Conservation (phyloP, 2,329 filamentous ascomycete species). For the Scopulariopsis brevicaulis region DNA sequence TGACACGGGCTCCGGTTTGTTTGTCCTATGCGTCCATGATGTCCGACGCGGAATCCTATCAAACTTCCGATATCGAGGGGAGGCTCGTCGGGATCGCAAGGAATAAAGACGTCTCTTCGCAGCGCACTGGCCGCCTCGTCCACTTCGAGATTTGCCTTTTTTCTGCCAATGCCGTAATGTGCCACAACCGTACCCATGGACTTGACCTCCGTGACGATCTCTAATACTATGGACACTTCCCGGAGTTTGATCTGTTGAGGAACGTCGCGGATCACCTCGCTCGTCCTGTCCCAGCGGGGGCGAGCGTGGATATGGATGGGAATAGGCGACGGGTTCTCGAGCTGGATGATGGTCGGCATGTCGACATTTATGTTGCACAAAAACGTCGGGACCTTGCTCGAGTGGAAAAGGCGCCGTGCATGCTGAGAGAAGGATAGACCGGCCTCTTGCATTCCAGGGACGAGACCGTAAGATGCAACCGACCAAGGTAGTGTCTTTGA, state of each 20-base stretch:
- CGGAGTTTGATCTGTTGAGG: not conserved
- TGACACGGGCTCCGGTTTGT: not conserved
- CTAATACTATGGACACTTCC: not conserved
- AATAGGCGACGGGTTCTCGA: not conserved
- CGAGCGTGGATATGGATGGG: not conserved
- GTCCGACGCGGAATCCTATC: no score
- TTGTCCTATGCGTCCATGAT: not conserved
- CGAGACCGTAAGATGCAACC: not conserved
- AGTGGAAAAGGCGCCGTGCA: not conserved
- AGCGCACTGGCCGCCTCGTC: not conserved
- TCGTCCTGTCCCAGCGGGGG: not conserved
- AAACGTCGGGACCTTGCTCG: not conserved
- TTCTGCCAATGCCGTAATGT: not conserved
- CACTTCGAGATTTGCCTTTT: not conserved
- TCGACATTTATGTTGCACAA: not conserved
- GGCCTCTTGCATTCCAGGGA: not conserved
- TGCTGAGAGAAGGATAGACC: not conserved
- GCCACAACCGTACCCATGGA: not conserved
- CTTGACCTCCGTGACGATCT: not conserved
- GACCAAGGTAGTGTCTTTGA: not conserved
- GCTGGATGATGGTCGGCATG: not conserved
- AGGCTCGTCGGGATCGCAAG: not conserved
- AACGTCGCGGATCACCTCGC: not conserved
- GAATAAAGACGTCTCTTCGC: not conserved
- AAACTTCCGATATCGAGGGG: no score